Evolutionary conservation across 257 asterid genomes (phyloP), one percentile per base, ranked within the genome.

Genomic region (Asclepias syriaca): DNA sequence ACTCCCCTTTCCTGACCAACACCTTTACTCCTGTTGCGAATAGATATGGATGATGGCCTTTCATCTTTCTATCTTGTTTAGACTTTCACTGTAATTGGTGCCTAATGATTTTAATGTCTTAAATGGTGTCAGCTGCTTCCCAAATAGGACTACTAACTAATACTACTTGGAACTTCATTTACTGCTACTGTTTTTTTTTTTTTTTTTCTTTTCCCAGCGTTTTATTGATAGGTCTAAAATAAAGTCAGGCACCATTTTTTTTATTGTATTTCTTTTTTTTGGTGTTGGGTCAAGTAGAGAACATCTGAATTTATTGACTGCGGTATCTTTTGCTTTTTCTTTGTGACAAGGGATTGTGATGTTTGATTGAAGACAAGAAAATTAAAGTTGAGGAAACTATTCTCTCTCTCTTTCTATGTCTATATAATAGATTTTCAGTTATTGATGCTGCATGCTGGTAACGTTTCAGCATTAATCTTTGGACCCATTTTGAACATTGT

Each of bases 41-140:
- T 59, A 29, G 46, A 18, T 24, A 5, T 54, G 27, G 59, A 54
- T 32, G 45, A 14, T 37, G 18, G 3, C 14, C 48, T 54, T 19
- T 8, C 12, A 2, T 21, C 29, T 34, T 5, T 53, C 39, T 53
- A 43, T n/a, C 65, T 40, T 19, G 74, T 55, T 70, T 15, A 18
- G 54, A 55, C 43, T 32, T 40, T 70, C 49, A n/a, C 73, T 8
- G 6, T 1, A 55, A 58, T 12, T 10, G 65, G 51, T 46, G 32
- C 40, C 65, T n/a, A 70, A 70, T 70, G 54, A 70, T 70, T n/a
- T 64, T 70, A 55, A 70, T 39, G 54, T 53, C 51, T 69, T n/a
- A 27, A 54, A 6, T 70, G 27, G 24, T 56, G 66, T 56, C 74
- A 70, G 66, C 56, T 56, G 46, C 65, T 43, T 43, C 48, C 48